Evolutionary conservation across 768 basidiomycete species (phyloP).

Genomic region (Lactifluus volemus): DNA sequence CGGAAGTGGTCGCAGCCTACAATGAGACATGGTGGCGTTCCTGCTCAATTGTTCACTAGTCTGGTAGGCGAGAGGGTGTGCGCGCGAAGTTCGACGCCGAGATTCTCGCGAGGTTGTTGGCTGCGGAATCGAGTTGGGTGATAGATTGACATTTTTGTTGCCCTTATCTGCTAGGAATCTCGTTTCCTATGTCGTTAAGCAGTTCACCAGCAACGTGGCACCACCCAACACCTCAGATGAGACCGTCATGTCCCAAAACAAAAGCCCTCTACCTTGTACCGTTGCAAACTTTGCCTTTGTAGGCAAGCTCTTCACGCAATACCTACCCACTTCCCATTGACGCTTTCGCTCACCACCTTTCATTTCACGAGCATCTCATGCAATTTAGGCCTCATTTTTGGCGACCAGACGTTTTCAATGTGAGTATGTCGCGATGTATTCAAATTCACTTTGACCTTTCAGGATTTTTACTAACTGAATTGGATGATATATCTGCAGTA

Average conservation of each 20-base stretch:
- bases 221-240: background rate
- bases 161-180: slow-evolving; percentile 49
- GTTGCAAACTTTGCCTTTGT: background rate
- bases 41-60: slow-evolving; percentile 85
- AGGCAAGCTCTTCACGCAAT: background rate
- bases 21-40: slow-evolving; percentile 66
- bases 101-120: slow-evolving; percentile 31
- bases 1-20: slow-evolving; percentile 74
- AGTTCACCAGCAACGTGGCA: background rate
- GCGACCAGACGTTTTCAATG: no score
- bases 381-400: background rate
- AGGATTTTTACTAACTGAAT: background rate
- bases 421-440: no score
- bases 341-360: slow-evolving; percentile 4
- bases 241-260: background rate
- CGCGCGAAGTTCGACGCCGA: slow-evolving; percentile 37
- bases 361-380: background rate
- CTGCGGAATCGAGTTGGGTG: background rate
- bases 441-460: background rate
- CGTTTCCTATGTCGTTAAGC: no score
- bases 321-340: slow-evolving; percentile 3
- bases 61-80: slow-evolving; percentile 29
- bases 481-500: no score
- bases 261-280: background rate
- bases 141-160: no score